A percentile compares a stretch with the other conserved stretches of the same genome.
Evolutionary conservation across 805 yeast species (phyloP).

Genomic region (Yarrowia sp.): DNA sequence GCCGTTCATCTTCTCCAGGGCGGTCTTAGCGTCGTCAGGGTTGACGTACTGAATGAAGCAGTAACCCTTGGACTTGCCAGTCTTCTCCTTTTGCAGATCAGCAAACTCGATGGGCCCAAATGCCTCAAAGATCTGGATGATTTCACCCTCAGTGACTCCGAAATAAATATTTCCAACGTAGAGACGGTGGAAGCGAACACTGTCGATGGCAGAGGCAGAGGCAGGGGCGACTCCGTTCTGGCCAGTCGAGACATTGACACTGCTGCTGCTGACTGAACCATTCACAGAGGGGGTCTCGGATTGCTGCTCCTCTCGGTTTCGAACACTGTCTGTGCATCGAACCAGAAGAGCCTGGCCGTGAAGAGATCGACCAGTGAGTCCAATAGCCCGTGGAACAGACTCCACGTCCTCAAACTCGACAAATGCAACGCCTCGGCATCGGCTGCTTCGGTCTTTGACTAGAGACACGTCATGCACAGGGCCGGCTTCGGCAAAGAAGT

Average conservation of each 20-base stretch:
- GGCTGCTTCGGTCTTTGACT: constrained; percentile 48
- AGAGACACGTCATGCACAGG: constrained; percentile 50
- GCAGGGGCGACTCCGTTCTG: neutral
- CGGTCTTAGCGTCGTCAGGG: constrained; percentile 43
- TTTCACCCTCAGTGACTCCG: constrained; percentile 69
- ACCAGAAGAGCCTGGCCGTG: constrained; percentile 45
- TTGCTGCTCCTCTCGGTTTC: constrained; percentile 8
- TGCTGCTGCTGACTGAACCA: too few species aligned
- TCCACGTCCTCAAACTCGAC: constrained; percentile 49
- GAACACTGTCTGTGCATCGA: constrained; percentile 25
- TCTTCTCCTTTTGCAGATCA: constrained; percentile 83
- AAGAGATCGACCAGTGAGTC: constrained; percentile 48
- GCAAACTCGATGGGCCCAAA: constrained; percentile 82
- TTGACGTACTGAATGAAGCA: constrained; percentile 68
- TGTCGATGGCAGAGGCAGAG: constrained; percentile 8
- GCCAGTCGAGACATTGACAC: too few species aligned
- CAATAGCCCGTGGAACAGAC: constrained; percentile 47
- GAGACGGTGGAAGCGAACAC: constrained; percentile 43
- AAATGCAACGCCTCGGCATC: constrained; percentile 51
- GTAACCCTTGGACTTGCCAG: constrained; percentile 87
- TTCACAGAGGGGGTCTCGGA: neutral
- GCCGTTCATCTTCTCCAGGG: constrained; percentile 47
- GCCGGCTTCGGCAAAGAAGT: constrained; percentile 50
- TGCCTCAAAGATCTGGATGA: constrained; percentile 64
- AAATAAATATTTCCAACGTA: constrained; percentile 49